Base-by-base conservation (phyloP, 164 flowering plant species). In the Kalanchoe fedtschenkoi region DNA sequence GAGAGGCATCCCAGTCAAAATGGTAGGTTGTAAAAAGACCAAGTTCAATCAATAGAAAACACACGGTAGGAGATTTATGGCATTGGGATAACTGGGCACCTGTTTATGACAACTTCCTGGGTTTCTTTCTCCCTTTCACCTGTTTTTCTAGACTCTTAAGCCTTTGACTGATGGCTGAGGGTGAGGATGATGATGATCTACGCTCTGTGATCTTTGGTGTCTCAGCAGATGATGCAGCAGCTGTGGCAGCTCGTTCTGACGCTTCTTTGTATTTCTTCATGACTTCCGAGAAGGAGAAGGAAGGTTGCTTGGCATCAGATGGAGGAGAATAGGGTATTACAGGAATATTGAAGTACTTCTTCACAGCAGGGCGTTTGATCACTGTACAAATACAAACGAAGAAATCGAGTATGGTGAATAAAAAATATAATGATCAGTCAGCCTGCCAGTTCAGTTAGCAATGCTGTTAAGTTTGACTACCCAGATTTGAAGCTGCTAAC, bases 121-220 rank as follows among this genome's bases (percentile, higher is more conserved):
- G 75, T 65, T 77, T 80, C 76, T 77, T 88, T 65, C 78, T 83
- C 47, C 73, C 80, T 64, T 83, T 83, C 17, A 82, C 86, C 77
- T 85, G 82, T 62, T 75, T 79, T 71, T 85, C 91, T 30, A 85
- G 71, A 62, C 63, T 81, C 65, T 60, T 77, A 37, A 85, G 42
- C 76, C 82, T 77, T 67, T 83, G 81, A 70, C 73, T 85, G 26
- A 88, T 55, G 26, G 63, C 72, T 24, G 87, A 72, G 1, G 84
- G 65, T n/a, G 85, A 68, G 26, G 85, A 68, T 60, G 46, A 16
- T 42, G 46, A 42, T 15, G 35, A 62, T 68, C 55, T 74, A 63
- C 35, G 22, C 0, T 60, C 62, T 35, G 17, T 32, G 30, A 26
- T 16, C 58, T 55, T 5, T 28, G 74, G 38, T 8, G 64, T 24